Evolutionary conservation across 768 basidiomycete genomes (phyloP).

Genomic region (Suillus placidus): DNA sequence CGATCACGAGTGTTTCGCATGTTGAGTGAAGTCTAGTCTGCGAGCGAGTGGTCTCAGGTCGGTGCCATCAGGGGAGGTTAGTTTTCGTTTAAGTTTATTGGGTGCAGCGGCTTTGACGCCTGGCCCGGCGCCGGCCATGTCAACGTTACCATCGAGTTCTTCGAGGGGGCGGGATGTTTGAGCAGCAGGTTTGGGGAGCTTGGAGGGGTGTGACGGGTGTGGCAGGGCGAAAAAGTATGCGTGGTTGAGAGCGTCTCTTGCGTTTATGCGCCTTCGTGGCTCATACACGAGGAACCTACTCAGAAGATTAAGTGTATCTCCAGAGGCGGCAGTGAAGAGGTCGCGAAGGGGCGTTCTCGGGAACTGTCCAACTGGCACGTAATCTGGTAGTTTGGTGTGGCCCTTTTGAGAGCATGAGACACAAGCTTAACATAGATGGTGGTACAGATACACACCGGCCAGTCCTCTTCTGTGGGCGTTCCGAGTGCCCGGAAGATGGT

Average conservation of each 20-base stretch:
- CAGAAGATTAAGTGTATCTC: slow-evolving; percentile 83
- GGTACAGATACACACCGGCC: slow-evolving; percentile 69
- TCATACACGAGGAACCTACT: slow-evolving; percentile 82
- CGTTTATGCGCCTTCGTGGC: slow-evolving; percentile 78
- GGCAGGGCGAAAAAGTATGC: slow-evolving; percentile 87
- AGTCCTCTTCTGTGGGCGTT: slow-evolving; percentile 95
- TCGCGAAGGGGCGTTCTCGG: slow-evolving; percentile 81
- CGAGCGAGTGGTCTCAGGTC: slow-evolving; percentile 65
- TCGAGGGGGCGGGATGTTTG: slow-evolving; percentile 63
- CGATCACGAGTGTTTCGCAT: slow-evolving; percentile 10
- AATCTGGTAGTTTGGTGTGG: slow-evolving; percentile 89
- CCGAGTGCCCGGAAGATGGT: slow-evolving; percentile 93
- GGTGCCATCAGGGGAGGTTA: slow-evolving; percentile 55
- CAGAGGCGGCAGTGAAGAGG: slow-evolving; percentile 88
- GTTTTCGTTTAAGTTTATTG: slow-evolving; percentile 71
- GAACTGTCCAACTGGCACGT: slow-evolving; percentile 83
- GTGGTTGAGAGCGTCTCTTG: slow-evolving; percentile 81
- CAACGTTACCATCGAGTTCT: slow-evolving; percentile 77
- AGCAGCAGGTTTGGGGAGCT: slow-evolving; percentile 74
- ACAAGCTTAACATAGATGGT: neutral
- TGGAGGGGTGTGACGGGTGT: slow-evolving; percentile 84
- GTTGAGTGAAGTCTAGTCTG: slow-evolving; percentile 70
- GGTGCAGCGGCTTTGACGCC: slow-evolving; percentile 53
- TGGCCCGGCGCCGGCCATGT: slow-evolving; percentile 50
- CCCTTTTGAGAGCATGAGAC: slow-evolving; percentile 52